A percentile compares a stretch with the other conserved stretches of the same genome.
phyloP scores from a whole-genome alignment of 768 basidiomycete species.

The Tylopilus sp. region DNA sequence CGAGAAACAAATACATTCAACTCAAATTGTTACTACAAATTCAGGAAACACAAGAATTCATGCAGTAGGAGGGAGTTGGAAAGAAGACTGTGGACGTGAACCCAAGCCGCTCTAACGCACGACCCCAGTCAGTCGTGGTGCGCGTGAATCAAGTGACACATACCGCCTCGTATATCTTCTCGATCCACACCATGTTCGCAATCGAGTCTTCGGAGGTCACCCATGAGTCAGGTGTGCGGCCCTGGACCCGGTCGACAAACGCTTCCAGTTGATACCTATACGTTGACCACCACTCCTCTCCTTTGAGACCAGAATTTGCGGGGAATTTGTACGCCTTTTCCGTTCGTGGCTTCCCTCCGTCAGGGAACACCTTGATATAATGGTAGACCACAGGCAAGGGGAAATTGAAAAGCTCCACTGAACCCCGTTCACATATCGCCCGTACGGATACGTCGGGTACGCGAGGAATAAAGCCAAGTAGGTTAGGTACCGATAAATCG shows the following conservation, averaged over 20 bases:
- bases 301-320: conserved; percentile 32
- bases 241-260: conserved; percentile 57
- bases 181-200: conserved; percentile 54
- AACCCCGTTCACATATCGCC: conserved; percentile 44
- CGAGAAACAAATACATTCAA: neutral
- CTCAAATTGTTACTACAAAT: too few species aligned
- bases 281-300: conserved; percentile 59
- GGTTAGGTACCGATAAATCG: conserved; percentile 31
- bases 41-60: neutral
- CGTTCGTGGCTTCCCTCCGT: conserved; percentile 30
- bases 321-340: conserved; percentile 45
- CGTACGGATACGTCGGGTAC: conserved; percentile 34
- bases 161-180: conserved; percentile 53
- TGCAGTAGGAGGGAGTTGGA: conserved; percentile 13
- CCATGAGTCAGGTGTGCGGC: conserved; percentile 53
- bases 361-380: conserved; percentile 41
- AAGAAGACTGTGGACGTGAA: conserved; percentile 32
- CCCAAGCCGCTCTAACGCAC: conserved; percentile 31
- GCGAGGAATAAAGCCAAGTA: conserved; percentile 37
- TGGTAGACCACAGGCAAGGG: conserved; percentile 46
- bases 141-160: conserved; percentile 7
- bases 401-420: conserved; percentile 41
- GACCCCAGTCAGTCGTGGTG: neutral
- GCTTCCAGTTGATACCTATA: conserved; percentile 57
- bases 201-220: conserved; percentile 51